Percentiles rank a stretch among this genome's conserved stretches.
phyloP scores from a whole-genome alignment of 83 land plant genomes.

The Picea abies region DNA sequence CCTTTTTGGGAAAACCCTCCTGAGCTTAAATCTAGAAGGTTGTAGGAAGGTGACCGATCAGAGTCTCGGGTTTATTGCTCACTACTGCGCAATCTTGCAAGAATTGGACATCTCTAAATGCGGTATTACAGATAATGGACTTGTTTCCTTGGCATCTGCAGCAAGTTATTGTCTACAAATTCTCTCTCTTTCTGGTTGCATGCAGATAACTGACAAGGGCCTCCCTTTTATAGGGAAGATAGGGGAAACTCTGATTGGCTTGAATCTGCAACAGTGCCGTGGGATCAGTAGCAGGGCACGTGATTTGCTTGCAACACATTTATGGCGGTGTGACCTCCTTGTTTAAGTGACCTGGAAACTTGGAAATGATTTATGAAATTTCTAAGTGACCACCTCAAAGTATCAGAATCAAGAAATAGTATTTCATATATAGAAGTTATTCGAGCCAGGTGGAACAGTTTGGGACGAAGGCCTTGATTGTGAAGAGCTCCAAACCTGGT shows the following conservation, averaged over 20 bases:
- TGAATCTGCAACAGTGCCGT: conserved; percentile 71
- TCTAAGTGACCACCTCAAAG: conserved; percentile 1
- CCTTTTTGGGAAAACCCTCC: conserved; percentile 55
- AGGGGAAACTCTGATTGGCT: conserved; percentile 51
- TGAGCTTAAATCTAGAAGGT: conserved; percentile 63
- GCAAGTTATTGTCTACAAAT: conserved; percentile 35
- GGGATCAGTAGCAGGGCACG: conserved; percentile 42
- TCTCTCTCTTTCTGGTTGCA: conserved; percentile 70
- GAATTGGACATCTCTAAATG: conserved; percentile 76
- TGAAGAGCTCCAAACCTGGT: conserved; percentile 8
- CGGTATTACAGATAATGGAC: conserved; percentile 65
- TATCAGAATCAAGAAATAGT: conserved; percentile 14
- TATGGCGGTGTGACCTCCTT: conserved; percentile 76
- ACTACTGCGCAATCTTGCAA: conserved; percentile 41
- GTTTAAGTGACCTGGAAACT: conserved; percentile 18
- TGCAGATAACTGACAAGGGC: conserved; percentile 55
- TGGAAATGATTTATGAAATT: background rate
- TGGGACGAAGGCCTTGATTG: conserved; percentile 21
- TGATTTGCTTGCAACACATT: conserved; percentile 38
- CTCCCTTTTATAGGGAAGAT: conserved; percentile 43
- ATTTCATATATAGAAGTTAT: conserved; percentile 17
- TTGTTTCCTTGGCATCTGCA: conserved; percentile 46
- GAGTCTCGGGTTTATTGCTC: conserved; percentile 57
- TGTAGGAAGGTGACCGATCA: conserved; percentile 67
- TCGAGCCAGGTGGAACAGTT: conserved; percentile 21